These are phyloP conservation scores for Acanthamoeba pearcei DNA, from an alignment of 208 protist genomes.

Conservation along the genomic window DNA sequence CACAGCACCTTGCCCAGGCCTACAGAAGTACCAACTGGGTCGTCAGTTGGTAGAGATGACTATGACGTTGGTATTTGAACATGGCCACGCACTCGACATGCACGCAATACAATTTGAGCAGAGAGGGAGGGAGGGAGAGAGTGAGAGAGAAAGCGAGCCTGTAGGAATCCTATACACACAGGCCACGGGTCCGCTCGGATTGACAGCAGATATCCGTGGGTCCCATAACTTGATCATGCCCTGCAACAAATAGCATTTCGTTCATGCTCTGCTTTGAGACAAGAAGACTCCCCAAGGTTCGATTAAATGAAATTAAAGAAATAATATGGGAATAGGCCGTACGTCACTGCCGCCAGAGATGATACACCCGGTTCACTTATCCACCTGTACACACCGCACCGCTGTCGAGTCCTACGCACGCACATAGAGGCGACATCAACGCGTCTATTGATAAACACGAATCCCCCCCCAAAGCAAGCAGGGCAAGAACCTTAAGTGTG, in stretches of 20 bases:
- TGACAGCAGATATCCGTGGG: background rate
- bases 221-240: slow-evolving; percentile 63
- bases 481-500: background rate
- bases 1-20: slow-evolving; percentile 56
- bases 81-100: background rate
- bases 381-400: slow-evolving; percentile 39
- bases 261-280: background rate
- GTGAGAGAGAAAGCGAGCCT: background rate
- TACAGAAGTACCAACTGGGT: background rate
- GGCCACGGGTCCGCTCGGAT: background rate
- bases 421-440: background rate
- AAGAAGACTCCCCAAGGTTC: no score
- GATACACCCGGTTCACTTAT: slow-evolving; percentile 9
- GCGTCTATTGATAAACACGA: background rate
- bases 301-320: background rate
- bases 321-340: background rate
- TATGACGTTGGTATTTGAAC: background rate
- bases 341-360: slow-evolving; percentile 57
- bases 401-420: background rate
- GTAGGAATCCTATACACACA: slow-evolving; percentile 37
- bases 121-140: no score
- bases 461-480: background rate
- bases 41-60: no score
- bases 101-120: no score
- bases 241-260: background rate